These are phyloP conservation scores for Colletotrichum zoysiae DNA, from an alignment of 2,329 filamentous ascomycete genomes.

Conservation along the genomic window DNA sequence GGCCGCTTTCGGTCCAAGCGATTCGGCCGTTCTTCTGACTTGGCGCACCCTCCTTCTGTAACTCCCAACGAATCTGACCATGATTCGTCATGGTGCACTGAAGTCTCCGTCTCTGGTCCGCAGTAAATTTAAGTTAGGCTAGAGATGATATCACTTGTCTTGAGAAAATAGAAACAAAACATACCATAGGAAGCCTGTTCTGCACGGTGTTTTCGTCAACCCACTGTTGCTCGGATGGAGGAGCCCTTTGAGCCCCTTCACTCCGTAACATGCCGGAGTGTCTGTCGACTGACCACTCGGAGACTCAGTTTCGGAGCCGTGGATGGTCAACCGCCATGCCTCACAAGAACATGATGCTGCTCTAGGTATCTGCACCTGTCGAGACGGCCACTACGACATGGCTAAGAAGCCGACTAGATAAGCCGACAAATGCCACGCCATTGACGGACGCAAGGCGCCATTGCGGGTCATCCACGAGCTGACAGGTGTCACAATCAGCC, in stretches of 20 bases:
- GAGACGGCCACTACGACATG: not conserved
- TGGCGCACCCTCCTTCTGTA: slow-evolving; percentile 7
- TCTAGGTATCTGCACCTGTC: not conserved
- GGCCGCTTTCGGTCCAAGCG: slow-evolving; percentile 23
- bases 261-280: not conserved
- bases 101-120: not conserved
- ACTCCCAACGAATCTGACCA: slow-evolving; percentile 13
- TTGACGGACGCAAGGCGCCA: slow-evolving; percentile 8
- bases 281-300: not conserved
- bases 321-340: not conserved
- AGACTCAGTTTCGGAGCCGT: not conserved
- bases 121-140: not conserved
- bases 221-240: not conserved
- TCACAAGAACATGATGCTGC: not conserved
- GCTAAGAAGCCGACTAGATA: not conserved
- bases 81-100: slow-evolving; percentile 24
- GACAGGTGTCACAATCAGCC: slow-evolving; percentile 35
- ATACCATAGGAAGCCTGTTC: not conserved
- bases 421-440: not conserved
- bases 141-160: not conserved
- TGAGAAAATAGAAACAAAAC: not conserved
- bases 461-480: slow-evolving; percentile 15
- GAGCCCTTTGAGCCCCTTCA: not conserved
- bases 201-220: not conserved
- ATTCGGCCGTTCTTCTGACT: slow-evolving; percentile 14